Percentiles rank a stretch among this genome's conserved stretches.
Conservation (phyloP, 2,329 filamentous ascomycete genomes). For the Plectosphaerella plurivora region DNA sequence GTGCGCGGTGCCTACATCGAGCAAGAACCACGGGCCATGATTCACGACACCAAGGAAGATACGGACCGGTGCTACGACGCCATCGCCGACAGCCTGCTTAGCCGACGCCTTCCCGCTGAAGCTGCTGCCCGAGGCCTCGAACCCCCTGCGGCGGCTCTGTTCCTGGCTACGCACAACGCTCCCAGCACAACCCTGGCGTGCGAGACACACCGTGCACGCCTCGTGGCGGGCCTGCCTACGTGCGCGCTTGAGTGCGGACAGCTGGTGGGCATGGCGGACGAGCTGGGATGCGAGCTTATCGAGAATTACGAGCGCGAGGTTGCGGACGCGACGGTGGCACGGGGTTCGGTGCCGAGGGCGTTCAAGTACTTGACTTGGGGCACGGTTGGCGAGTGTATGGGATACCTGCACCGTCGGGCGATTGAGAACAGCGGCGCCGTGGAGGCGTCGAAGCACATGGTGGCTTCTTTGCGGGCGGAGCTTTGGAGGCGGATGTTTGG, state of each 20-base stretch:
- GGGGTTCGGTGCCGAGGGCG: constrained; percentile 17
- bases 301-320: constrained; percentile 22
- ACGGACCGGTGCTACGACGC: constrained; percentile 49
- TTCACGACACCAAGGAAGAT: constrained; percentile 47
- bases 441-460: constrained; percentile 18
- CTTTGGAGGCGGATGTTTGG: constrained; percentile 20
- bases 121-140: constrained; percentile 15
- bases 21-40: constrained; percentile 42
- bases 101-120: constrained; percentile 21
- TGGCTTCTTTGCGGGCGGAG: constrained; percentile 20
- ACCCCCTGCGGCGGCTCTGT: constrained; percentile 41
- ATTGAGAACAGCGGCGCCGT: constrained; percentile 30
- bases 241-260: constrained; percentile 43
- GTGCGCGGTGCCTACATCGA: constrained; percentile 53
- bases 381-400: constrained; percentile 30
- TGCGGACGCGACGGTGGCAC: constrained; percentile 10
- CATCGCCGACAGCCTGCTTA: constrained; percentile 24
- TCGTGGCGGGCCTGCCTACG: constrained; percentile 25
- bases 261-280: constrained; percentile 54
- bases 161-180: constrained; percentile 51
- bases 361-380: constrained; percentile 38
- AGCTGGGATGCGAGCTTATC: constrained; percentile 46
- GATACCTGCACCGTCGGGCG: constrained; percentile 29
- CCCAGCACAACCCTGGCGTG: constrained; percentile 34
- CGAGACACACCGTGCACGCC: constrained; percentile 36